Evolutionary conservation across 306 rosid species (phyloP), one percentile per base, ranked within the genome.

Genomic region (Vigna angularis): DNA sequence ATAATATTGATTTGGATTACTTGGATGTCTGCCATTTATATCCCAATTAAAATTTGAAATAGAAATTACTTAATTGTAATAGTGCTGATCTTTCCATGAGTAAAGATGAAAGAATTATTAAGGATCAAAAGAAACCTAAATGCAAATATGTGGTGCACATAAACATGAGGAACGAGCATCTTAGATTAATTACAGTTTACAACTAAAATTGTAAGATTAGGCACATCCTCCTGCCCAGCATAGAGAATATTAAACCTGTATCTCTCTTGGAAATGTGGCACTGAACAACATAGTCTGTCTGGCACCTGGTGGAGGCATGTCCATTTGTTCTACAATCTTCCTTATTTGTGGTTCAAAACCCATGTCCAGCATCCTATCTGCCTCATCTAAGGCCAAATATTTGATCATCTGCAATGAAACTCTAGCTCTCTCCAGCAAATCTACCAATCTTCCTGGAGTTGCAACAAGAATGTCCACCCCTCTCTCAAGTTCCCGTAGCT

Each of bases 391-490:
- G 76, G 87, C 84, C 45, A 84, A 32, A 80, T 75, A 84, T 73
- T 79, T 64, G 40, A 84, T 84, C 97, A 88, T 84, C 86, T 88
- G 91, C 70, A 89, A 73, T 59, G 97, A 91, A 81, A 91, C 95
- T 78, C 90, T 91, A 53, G 93, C 96, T 83, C 97, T 86, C 85
- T 94, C 98, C 78, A 91, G 87, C 84, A 91, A 83, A 91, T 91
- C 98, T 62, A 94, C 97, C 83, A 94, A 72, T 83, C 98, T 85
- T 88, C 98, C 98, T 13, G 98, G 98, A 73, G 97, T 91, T 67
- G 97, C 98, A 56, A 94, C 97, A 83, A 93, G 97, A 86, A 93
- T 93, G 77, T 93, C 97, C 74, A 90, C 97, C 58, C 97, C 97
- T 85, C 91, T 89, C 87, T 93, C 97, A 73, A 93, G 92, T 38